Percentiles rank a stretch among this genome's conserved stretches.
phyloP scores from a whole-genome alignment of 495 filamentous ascomycete genomes.

The Aspergillus sclerotioniger region DNA sequence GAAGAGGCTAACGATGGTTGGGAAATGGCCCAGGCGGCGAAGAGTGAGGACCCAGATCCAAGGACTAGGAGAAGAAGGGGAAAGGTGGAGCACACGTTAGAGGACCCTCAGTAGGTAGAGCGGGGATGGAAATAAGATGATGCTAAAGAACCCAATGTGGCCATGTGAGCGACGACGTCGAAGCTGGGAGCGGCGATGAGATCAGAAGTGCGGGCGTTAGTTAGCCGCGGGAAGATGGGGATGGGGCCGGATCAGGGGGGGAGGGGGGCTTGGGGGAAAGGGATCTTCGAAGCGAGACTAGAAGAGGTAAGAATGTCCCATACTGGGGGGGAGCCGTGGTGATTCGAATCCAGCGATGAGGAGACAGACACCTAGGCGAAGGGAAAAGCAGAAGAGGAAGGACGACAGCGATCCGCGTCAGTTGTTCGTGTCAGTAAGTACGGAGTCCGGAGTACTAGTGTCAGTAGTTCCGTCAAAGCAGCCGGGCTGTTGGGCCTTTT shows the following conservation, averaged over 20 bases:
- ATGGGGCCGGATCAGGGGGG: conserved; percentile 7
- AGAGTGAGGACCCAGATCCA: conserved; percentile 2
- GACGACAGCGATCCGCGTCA: neutral
- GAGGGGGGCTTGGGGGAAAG: neutral
- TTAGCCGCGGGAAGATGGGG: conserved; percentile 20
- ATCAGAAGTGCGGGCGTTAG: conserved; percentile 21
- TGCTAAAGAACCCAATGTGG: conserved; percentile 20
- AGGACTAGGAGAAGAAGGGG: neutral
- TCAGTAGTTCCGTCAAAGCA: neutral
- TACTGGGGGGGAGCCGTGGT: neutral
- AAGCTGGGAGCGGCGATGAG: conserved; percentile 26
- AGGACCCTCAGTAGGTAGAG: conserved; percentile 15
- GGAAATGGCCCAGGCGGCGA: conserved; percentile 1
- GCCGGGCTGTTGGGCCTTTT: neutral
- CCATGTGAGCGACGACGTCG: conserved; percentile 27
- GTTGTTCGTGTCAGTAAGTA: neutral
- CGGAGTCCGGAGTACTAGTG: neutral
- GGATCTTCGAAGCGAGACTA: neutral
- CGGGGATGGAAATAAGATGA: conserved; percentile 8
- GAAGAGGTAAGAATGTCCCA: neutral
- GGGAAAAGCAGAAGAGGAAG: conserved; percentile 10
- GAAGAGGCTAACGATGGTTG: neutral
- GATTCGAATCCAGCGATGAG: conserved; percentile 5
- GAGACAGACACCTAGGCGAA: conserved; percentile 12
- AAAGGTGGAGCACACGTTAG: conserved; percentile 6